phyloP scores from a whole-genome alignment of 805 yeast species.

The Pichia rugopelliculosa region DNA sequence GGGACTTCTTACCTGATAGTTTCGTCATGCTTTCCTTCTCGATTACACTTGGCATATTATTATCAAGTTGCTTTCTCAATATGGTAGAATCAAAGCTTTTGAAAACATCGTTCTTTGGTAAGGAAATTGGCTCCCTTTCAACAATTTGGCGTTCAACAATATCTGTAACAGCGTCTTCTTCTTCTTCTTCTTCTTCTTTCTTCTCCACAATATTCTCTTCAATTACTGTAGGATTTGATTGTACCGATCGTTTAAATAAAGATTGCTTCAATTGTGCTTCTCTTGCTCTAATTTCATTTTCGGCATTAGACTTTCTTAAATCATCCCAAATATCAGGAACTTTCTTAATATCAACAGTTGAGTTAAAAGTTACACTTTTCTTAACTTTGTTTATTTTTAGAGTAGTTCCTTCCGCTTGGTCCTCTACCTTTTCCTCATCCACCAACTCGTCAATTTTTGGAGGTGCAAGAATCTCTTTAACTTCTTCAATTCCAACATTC shows the following conservation, averaged over 20 bases:
- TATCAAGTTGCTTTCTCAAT: conserved; percentile 2
- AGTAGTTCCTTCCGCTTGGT: background rate
- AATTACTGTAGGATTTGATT: conserved; percentile 9
- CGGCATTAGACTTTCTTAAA: conserved; percentile 27
- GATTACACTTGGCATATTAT: background rate
- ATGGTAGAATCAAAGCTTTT: conserved; percentile 3
- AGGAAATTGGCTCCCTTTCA: background rate
- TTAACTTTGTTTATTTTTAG: conserved; percentile 13
- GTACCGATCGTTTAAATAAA: background rate
- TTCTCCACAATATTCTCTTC: background rate
- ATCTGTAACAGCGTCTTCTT: conserved; percentile 15
- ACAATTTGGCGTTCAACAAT: conserved; percentile 10
- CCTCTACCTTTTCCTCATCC: background rate
- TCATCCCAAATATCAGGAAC: conserved; percentile 50
- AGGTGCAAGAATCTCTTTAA: background rate
- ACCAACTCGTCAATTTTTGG: background rate
- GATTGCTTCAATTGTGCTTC: background rate
- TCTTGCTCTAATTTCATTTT: conserved; percentile 7
- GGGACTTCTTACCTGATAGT: conserved; percentile 10
- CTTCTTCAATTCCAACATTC: background rate
- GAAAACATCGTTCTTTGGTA: background rate
- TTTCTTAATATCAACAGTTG: conserved; percentile 47
- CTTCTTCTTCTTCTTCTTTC: conserved; percentile 2
- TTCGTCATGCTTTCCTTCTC: background rate
- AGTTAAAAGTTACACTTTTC: conserved; percentile 50